These are phyloP conservation scores for Cutaneotrichosporon sp. DNA, from an alignment of 1,284 basidiomycete genomes.

Conservation along the genomic window DNA sequence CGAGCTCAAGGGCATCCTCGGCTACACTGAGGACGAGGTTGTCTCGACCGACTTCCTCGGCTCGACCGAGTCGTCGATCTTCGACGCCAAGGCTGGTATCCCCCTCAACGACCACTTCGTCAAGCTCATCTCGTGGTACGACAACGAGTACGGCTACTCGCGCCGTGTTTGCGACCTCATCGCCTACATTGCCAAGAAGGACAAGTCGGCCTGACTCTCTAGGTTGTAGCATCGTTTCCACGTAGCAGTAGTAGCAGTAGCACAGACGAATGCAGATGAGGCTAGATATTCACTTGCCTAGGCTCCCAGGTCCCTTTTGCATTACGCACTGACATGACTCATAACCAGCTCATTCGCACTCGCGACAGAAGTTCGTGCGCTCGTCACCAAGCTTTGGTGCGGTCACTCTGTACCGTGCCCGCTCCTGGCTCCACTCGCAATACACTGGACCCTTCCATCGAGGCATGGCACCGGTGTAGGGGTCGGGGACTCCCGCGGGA, in stretches of 20 bases:
- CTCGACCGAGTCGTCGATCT: conserved; percentile 74
- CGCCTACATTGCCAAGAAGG: conserved; percentile 65
- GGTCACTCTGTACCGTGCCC: not conserved
- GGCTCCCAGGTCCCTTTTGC: not conserved
- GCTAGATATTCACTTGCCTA: not conserved
- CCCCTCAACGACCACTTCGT: conserved; percentile 90
- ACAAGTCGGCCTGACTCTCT: conserved; percentile 26
- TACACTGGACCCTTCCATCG: not conserved
- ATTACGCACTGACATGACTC: not conserved
- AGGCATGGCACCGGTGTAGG: not conserved
- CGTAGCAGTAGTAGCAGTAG: not conserved
- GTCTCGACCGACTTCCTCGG: conserved; percentile 96
- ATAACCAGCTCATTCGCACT: not conserved
- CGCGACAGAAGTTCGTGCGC: not conserved
- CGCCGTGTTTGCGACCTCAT: conserved; percentile 90
- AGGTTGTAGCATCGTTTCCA: not conserved
- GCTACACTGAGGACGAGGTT: conserved; percentile 90
- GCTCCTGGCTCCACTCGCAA: not conserved
- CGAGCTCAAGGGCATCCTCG: conserved; percentile 75
- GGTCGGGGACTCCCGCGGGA: conserved; percentile 1
- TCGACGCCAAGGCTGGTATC: conserved; percentile 92
- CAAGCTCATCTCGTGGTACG: conserved; percentile 85
- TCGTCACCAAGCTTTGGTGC: not conserved
- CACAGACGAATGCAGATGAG: conserved; percentile 8
- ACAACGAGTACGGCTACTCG: conserved; percentile 77